phyloP scores from a whole-genome alignment of 441 rosid species.

The Erodium moschatum region DNA sequence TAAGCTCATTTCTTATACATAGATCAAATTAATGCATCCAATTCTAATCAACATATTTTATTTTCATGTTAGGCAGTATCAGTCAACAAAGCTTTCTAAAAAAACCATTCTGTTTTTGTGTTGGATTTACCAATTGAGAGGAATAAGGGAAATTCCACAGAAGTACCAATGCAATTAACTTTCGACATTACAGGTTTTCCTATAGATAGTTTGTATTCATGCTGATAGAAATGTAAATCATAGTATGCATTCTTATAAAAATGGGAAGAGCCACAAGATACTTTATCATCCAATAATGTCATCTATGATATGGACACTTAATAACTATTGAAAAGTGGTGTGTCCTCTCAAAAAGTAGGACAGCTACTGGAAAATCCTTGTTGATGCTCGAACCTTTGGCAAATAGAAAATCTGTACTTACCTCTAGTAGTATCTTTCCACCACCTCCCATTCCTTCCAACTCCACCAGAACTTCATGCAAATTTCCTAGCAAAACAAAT shows the following conservation, averaged over 20 bases:
- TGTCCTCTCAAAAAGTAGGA: background rate
- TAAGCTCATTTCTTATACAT: too few species aligned
- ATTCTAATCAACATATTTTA: too few species aligned
- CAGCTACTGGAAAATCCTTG: background rate
- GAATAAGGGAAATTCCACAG: too few species aligned
- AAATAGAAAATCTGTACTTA: conserved; percentile 27
- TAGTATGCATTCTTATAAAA: background rate
- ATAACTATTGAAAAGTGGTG: background rate
- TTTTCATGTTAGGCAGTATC: too few species aligned
- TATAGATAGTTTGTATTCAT: background rate
- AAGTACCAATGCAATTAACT: too few species aligned
- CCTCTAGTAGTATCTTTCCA: conserved; percentile 82
- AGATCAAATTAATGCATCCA: too few species aligned
- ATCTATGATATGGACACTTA: background rate
- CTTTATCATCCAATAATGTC: background rate
- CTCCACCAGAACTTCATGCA: conserved; percentile 61
- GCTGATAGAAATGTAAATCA: background rate
- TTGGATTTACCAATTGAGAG: too few species aligned
- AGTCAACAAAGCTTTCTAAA: too few species aligned
- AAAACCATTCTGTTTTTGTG: too few species aligned
- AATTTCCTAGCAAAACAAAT: conserved; percentile 42
- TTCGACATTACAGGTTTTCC: background rate
- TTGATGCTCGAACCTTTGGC: background rate
- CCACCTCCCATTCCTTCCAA: conserved; percentile 98
- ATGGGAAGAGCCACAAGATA: background rate